Conservation (phyloP, 2,329 filamentous ascomycete genomes). For the Fusarium euwallaceae region DNA sequence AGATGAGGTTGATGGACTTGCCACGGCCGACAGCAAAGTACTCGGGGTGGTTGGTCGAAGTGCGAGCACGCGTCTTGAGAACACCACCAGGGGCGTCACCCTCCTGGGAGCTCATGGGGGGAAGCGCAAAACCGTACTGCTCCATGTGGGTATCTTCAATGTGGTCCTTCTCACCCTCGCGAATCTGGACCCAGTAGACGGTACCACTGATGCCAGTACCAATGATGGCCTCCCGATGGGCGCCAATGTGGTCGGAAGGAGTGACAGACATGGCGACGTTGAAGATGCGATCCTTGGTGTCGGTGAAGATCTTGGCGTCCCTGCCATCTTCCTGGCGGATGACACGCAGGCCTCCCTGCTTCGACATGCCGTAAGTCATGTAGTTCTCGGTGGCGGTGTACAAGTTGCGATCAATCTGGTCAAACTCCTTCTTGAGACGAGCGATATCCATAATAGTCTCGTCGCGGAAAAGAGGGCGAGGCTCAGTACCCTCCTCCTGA, state of each 20-base stretch:
- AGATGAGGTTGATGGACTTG: slow-evolving; percentile 94
- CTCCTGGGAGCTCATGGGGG: slow-evolving; percentile 86
- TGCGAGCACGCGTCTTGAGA: slow-evolving; percentile 93
- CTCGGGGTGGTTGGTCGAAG: slow-evolving; percentile 88
- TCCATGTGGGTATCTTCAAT: slow-evolving; percentile 85
- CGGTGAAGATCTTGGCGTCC: slow-evolving; percentile 91
- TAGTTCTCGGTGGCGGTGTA: slow-evolving; percentile 90
- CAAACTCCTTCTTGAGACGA: slow-evolving; percentile 95
- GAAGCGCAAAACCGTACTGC: slow-evolving; percentile 88
- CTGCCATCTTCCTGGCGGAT: slow-evolving; percentile 95
- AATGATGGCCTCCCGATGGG: slow-evolving; percentile 84
- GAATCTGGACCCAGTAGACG: slow-evolving; percentile 94
- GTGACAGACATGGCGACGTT: slow-evolving; percentile 87
- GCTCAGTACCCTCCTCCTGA: slow-evolving; percentile 66
- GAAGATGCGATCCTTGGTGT: slow-evolving; percentile 93
- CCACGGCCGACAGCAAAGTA: slow-evolving; percentile 96
- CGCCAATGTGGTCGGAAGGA: slow-evolving; percentile 65
- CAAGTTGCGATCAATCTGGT: slow-evolving; percentile 94
- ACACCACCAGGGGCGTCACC: slow-evolving; percentile 93
- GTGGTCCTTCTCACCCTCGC: slow-evolving; percentile 81
- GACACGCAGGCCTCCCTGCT: slow-evolving; percentile 91
- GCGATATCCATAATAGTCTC: slow-evolving; percentile 93
- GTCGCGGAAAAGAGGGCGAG: slow-evolving; percentile 76
- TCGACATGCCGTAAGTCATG: slow-evolving; percentile 94
- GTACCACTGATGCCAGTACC: slow-evolving; percentile 95